Evolutionary conservation across 2,329 filamentous ascomycete genomes (phyloP), one percentile per base, ranked within the genome.

Genomic region (Lachnellula hyalina): DNA sequence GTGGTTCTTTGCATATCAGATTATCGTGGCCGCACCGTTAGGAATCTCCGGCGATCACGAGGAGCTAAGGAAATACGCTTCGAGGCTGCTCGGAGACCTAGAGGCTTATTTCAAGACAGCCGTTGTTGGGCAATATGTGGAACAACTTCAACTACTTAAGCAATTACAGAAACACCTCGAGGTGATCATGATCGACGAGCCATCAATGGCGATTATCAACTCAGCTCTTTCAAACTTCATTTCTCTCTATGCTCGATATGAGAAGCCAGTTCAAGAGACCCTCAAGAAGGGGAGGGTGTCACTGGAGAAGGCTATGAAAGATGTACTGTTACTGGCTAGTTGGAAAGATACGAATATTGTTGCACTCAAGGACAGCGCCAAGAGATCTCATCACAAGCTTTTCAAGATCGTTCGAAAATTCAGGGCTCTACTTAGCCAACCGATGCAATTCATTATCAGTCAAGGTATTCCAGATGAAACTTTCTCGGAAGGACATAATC

Each of bases 271-370:
- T 7, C 73, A 78, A 12, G 85, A 90, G 58, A 73, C 78, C 1
- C 79, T 96, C 36, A 74, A 74, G 19, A 82, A 82, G 45, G 88
- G 86, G n/a, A 83, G 90, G 53, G 75, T 78, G 6, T 77, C 80
- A 0, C 78, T 97, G n/a, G 93, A 97, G 70, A 96, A 91, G 72
- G 85, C 90, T 54, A 90, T 97, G 80, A 93, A 88, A 68, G 89
- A 97, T 63, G 85, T 96, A n/a, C 81, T 99, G 15, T 83, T 96
- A 51, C 76, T 99, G 64, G 91, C 92, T 7, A 96, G 91, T 71
- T 99, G 95, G 95, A 96, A 96, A 70, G 94, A 99, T 64, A 96
- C 90, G 21, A 99, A 97, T 66, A 95, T 99, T 58, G 86, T 87
- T 47, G 89, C 90, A 1, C 75, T 99, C 15, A 83, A 86, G 61